Evolutionary conservation across 208 protist species (phyloP).

Genomic region (Crithidia expoeki): DNA sequence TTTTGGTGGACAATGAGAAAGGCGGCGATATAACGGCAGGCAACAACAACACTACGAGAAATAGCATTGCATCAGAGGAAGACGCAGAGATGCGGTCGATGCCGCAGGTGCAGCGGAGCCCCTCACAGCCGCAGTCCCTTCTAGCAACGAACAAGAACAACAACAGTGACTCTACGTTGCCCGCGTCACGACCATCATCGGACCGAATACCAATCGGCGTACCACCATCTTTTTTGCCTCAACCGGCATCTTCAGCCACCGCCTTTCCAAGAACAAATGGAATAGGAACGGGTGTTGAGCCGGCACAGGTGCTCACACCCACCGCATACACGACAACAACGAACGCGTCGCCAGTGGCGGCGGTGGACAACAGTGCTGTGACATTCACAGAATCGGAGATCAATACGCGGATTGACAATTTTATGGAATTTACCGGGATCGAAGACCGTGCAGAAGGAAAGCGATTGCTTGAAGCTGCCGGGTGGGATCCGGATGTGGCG

Average conservation of each 20-base stretch:
- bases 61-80: neutral
- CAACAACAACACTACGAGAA: neutral
- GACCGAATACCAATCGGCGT: neutral
- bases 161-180: neutral
- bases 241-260: neutral
- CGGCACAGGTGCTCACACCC: neutral
- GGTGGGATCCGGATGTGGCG: slow-evolving; percentile 57
- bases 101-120: neutral
- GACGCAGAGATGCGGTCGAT: neutral
- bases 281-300: no score
- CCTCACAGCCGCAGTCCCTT: neutral
- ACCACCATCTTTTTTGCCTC: no score
- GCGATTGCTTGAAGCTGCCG: slow-evolving; percentile 50
- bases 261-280: neutral
- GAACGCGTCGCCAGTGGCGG: neutral
- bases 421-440: slow-evolving; percentile 54
- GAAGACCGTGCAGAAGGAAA: slow-evolving; percentile 21
- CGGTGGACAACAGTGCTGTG: neutral
- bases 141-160: neutral
- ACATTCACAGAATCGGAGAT: slow-evolving; percentile 1
- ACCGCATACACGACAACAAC: neutral
- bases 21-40: neutral
- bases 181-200: no score
- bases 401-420: slow-evolving; percentile 16
- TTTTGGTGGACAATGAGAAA: no score